Evolutionary conservation across 2,329 filamentous ascomycete species (phyloP), one percentile per base, ranked within the genome.

Genomic region (Colletotrichum sp.): DNA sequence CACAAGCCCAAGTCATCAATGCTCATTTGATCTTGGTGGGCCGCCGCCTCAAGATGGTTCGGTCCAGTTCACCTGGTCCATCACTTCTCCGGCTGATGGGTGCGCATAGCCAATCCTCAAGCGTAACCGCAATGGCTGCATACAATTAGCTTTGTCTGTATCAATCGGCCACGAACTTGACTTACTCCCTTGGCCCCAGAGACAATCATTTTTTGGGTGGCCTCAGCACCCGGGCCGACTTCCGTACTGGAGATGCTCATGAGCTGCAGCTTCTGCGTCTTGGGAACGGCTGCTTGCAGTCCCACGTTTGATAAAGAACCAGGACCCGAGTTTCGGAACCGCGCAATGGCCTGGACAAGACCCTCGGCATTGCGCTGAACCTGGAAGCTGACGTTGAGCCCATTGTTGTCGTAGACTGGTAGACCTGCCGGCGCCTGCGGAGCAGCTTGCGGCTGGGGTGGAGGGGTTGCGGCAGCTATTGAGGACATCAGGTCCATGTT

Each of bases 51-150:
- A 87, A 68, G 86, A 89, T 71, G 95, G 93, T 86, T 99, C 97
- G 34, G 95, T 93, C 97, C 97, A 99, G 87, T 98, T 98, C 74
- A 99, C 96, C 86, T 99, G 96, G 82, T 99, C 97, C 83, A 94
- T 94, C 21, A 98, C 90, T 77, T 93, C 90, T 68, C 92, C 92
- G 28, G 89, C 91, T 74, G 91, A 90, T 73, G 94, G 92, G 84
- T 94, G 94, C 39, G 91, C 88, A 83, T 96, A 99, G 73, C 92
- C 93, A 81, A 99, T 92, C 86, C 96, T 96, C 81, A 99, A 88
- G 82, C 97, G 93, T 80, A 99, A 88, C 77, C 96, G 92, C 78
- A 99, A 91, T 79, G 94, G 90, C 97, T 98, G 81, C 39, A 79
- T 57, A 36, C 57, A 65, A 63, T 69, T 68, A 76, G 74, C 63